These are phyloP conservation scores for Hericium erinaceus DNA, from an alignment of 768 basidiomycete genomes.

Conservation along the genomic window DNA sequence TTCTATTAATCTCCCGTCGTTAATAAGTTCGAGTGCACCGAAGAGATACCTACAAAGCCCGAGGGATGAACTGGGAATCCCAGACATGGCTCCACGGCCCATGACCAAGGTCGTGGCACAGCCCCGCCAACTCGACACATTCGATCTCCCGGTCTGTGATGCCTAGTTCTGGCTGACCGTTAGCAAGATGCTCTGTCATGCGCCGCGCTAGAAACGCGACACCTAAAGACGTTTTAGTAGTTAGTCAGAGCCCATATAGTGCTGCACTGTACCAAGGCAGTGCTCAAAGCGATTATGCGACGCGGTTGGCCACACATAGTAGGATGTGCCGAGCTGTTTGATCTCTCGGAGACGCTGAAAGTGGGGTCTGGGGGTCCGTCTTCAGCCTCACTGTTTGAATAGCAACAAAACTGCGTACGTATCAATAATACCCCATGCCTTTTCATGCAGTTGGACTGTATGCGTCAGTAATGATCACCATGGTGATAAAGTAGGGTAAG, in stretches of 20 bases:
- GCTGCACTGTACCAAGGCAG: slow-evolving; percentile 46
- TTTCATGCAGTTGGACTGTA: slow-evolving; percentile 25
- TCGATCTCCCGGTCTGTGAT: slow-evolving; percentile 66
- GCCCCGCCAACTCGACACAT: slow-evolving; percentile 72
- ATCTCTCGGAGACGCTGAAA: slow-evolving; percentile 72
- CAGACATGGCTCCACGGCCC: slow-evolving; percentile 85
- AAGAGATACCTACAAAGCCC: slow-evolving; percentile 40
- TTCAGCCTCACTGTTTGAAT: not conserved
- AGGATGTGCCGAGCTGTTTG: slow-evolving; percentile 74
- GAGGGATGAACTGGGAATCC: slow-evolving; percentile 66
- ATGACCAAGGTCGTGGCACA: slow-evolving; percentile 82
- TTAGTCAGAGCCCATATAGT: not conserved
- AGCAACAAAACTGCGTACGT: slow-evolving; percentile 37
- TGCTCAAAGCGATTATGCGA: slow-evolving; percentile 82
- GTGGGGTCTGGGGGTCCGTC: slow-evolving; percentile 36
- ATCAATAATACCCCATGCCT: slow-evolving; percentile 49
- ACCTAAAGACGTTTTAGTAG: slow-evolving; percentile 35
- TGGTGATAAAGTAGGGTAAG: not conserved
- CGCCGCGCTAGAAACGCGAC: slow-evolving; percentile 64
- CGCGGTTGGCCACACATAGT: slow-evolving; percentile 69
- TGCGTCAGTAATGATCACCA: not conserved
- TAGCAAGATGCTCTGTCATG: slow-evolving; percentile 49
- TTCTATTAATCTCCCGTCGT: slow-evolving; percentile 23
- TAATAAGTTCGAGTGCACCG: not conserved
- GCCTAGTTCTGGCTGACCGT: slow-evolving; percentile 47